Percentiles rank a stretch among this genome's conserved stretches.
Conservation (phyloP, 2,329 filamentous ascomycete genomes). For the Passalora sequoiae region DNA sequence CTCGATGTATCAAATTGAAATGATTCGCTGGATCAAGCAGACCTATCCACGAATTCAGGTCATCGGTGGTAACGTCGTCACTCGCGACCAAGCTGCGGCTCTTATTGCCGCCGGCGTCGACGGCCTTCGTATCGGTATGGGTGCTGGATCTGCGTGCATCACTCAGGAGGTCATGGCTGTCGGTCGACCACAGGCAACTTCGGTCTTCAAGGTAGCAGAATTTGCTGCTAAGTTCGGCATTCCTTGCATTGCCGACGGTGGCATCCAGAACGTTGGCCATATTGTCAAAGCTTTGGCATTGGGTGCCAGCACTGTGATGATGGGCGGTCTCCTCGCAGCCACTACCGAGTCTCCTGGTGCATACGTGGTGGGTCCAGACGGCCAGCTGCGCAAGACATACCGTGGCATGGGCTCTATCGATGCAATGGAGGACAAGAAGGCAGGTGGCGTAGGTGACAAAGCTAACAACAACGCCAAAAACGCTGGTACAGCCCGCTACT, state of each 20-base stretch:
- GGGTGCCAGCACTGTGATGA: slow-evolving; percentile 95
- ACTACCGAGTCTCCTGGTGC: slow-evolving; percentile 96
- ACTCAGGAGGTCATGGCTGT: slow-evolving; percentile 99
- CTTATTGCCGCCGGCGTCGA: slow-evolving; percentile 93
- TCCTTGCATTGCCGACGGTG: slow-evolving; percentile 95
- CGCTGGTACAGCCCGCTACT: slow-evolving; percentile 94
- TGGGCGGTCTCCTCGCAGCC: slow-evolving; percentile 94
- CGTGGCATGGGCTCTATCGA: slow-evolving; percentile 98
- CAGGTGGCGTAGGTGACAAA: slow-evolving; percentile 68
- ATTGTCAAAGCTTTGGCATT: slow-evolving; percentile 97
- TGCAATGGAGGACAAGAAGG: slow-evolving; percentile 99
- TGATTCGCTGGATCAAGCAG: slow-evolving; percentile 93
- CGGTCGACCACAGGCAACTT: slow-evolving; percentile 87
- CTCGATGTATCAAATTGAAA: slow-evolving; percentile 97
- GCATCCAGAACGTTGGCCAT: slow-evolving; percentile 97
- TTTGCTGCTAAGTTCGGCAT: slow-evolving; percentile 94
- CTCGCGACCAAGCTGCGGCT: slow-evolving; percentile 86
- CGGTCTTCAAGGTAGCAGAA: slow-evolving; percentile 80
- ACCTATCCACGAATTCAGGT: slow-evolving; percentile 83
- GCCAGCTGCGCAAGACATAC: slow-evolving; percentile 98
- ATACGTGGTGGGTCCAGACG: slow-evolving; percentile 92
- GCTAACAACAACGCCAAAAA: slow-evolving; percentile 91
- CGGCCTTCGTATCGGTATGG: slow-evolving; percentile 97
- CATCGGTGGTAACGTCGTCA: slow-evolving; percentile 97
- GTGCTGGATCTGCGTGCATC: slow-evolving; percentile 94